Conservation (phyloP, 139 green algal species). For the Astrephomene gubernaculifera region DNA sequence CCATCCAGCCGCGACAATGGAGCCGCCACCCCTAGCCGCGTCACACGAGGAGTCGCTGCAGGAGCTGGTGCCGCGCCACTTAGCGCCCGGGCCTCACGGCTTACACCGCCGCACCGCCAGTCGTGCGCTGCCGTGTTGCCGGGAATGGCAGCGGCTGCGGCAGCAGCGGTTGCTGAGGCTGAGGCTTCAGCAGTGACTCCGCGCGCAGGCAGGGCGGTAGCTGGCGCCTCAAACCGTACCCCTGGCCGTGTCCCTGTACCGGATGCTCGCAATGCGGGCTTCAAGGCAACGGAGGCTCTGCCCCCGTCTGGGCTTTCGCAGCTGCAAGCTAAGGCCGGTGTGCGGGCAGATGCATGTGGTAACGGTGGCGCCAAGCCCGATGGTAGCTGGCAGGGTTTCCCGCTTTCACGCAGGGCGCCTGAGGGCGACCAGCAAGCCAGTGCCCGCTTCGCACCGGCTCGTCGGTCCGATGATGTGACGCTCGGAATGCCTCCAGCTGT, state of each 20-base stretch:
- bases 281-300: too few species aligned
- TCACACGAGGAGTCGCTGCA: not conserved
- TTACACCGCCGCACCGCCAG: not conserved
- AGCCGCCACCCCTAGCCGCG: not conserved
- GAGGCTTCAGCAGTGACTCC: too few species aligned
- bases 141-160: not conserved
- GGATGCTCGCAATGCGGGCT: too few species aligned
- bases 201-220: not conserved
- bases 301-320: too few species aligned
- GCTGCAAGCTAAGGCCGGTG: too few species aligned
- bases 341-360: not conserved
- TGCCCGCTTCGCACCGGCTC: not conserved
- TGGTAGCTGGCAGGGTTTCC: conserved; percentile 5
- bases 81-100: not conserved
- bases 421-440: not conserved
- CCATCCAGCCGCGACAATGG: not conserved
- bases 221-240: not conserved
- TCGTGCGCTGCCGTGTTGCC: not conserved
- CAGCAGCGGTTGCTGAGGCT: not conserved
- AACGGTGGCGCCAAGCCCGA: not conserved
- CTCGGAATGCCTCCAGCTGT: conserved; percentile 13
- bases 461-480: not conserved
- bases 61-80: not conserved
- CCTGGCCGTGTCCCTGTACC: not conserved
- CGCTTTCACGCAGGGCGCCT: not conserved